These are phyloP conservation scores for Stemphylium beticola DNA, from an alignment of 2,329 filamentous ascomycete species.

Conservation along the genomic window DNA sequence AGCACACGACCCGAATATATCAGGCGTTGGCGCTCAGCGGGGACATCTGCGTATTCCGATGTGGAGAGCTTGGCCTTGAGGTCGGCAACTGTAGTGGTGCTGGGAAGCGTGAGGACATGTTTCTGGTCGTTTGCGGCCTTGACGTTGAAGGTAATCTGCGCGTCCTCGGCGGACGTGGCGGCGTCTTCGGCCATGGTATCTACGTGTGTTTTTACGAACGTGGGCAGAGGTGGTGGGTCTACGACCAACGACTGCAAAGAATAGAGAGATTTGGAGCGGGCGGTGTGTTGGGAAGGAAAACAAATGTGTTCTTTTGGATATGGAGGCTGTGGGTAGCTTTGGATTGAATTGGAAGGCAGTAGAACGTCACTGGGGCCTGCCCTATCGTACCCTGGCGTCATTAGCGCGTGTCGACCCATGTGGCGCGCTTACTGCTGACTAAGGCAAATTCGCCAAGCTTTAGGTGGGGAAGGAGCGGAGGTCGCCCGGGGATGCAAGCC, in stretches of 20 bases:
- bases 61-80: constrained; percentile 88
- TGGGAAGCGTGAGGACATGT: constrained; percentile 80
- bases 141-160: constrained; percentile 92
- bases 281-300: constrained; percentile 9
- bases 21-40: constrained; percentile 85
- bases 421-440: constrained; percentile 10
- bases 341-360: constrained; percentile 36
- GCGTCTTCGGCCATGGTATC: constrained; percentile 69
- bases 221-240: neutral
- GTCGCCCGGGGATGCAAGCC: constrained; percentile 8
- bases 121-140: constrained; percentile 94
- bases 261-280: constrained; percentile 7
- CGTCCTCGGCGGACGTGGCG: constrained; percentile 62
- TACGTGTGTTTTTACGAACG: neutral
- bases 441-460: neutral
- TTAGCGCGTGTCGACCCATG: constrained; percentile 21
- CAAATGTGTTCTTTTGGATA: constrained; percentile 6
- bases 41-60: constrained; percentile 83
- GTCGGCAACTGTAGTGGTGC: constrained; percentile 78
- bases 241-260: neutral
- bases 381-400: constrained; percentile 12
- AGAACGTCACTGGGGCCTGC: constrained; percentile 34
- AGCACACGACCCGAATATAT: constrained; percentile 98
- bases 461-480: constrained; percentile 8
- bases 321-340: constrained; percentile 14